Evolutionary conservation across 192 early-diverging fungal genomes (phyloP), one percentile per base, ranked within the genome.

Genomic region (Mortierella antarctica): DNA sequence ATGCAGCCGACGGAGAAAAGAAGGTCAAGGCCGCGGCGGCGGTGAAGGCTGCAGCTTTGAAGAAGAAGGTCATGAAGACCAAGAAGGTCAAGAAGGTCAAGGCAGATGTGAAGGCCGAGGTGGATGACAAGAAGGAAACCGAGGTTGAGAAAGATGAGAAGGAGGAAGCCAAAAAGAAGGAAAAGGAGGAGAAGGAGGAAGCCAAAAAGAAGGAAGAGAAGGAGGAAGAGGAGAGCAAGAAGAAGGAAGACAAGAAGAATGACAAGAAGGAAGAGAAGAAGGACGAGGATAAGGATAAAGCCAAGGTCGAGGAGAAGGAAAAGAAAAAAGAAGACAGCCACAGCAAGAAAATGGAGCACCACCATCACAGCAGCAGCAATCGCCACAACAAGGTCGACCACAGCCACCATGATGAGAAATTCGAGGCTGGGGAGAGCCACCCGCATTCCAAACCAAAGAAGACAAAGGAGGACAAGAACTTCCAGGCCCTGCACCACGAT

Each of bases 121-220:
- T 11, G 15, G 48, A 55, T 9, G 18, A 57, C 13, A n/a, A 51
- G 18, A 62, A 31, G 47, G 47, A 17, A 21, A 49, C 21, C 6
- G 40, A 64, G 48, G 62, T 49, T 2, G 53, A 4, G 44, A 44
- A 6, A 9, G 41, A 40, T 8, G 15, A 67, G 10, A 40, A 68
- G 56, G 20, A 47, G 53, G 55, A 48, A 9, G 11, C 65, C 40
- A 67, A 67, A 45, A 58, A 58, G 44, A 45, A 17, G 20, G 20
- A 11, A 5, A 44, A 0, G 14, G 55, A 0, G 14, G 23, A 31
- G 45, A 48, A 48, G 46, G 7, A 45, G 45, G 50, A 51, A 51
- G 50, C 13, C 17, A 31, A 31, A 3, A 31, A 31, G 31, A 3
- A 31, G 31, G 31, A 31, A 31, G 7, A 23, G 11, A 18, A 54